These are phyloP conservation scores for Pythium diclinum DNA, from an alignment of 352 stramenopile genomes.

Conservation along the genomic window DNA sequence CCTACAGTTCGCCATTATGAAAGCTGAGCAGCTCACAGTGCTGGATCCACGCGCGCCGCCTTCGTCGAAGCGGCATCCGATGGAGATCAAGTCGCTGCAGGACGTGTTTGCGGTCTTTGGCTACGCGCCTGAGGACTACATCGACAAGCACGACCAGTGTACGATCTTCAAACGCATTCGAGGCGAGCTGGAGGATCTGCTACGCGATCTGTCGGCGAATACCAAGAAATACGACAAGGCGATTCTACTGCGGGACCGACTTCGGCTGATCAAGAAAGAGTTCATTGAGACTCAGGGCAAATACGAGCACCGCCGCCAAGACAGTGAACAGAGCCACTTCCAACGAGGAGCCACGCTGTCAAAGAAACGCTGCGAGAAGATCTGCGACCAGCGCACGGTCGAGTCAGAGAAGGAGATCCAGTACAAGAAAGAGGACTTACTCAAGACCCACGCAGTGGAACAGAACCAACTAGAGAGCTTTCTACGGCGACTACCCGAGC, in stretches of 20 bases:
- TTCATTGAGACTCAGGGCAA: constrained; percentile 64
- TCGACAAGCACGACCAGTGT: constrained; percentile 72
- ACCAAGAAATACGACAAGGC: constrained; percentile 76
- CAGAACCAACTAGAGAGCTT: constrained; percentile 60
- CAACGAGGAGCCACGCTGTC: constrained; percentile 40
- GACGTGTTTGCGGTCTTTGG: constrained; percentile 75
- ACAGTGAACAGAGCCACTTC: constrained; percentile 48
- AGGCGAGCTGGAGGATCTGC: constrained; percentile 50
- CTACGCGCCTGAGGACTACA: constrained; percentile 53
- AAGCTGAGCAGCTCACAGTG: constrained; percentile 46
- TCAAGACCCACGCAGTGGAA: constrained; percentile 61
- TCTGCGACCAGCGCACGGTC: constrained; percentile 31
- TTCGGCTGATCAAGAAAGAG: constrained; percentile 59
- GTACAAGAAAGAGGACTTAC: constrained; percentile 45
- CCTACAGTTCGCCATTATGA: constrained; percentile 71
- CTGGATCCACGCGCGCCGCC: constrained; percentile 41
- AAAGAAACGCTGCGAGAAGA: constrained; percentile 33
- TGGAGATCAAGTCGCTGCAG: constrained; percentile 62
- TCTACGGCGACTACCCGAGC: constrained; percentile 48
- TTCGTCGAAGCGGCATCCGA: constrained; percentile 43
- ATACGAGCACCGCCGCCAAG: constrained; percentile 55
- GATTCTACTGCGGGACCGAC: constrained; percentile 56
- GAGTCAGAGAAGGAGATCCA: constrained; percentile 44
- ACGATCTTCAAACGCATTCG: constrained; percentile 66
- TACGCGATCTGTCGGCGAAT: constrained; percentile 46